phyloP scores from a whole-genome alignment of 768 basidiomycete genomes.

The Kwoniella dejecticola region DNA sequence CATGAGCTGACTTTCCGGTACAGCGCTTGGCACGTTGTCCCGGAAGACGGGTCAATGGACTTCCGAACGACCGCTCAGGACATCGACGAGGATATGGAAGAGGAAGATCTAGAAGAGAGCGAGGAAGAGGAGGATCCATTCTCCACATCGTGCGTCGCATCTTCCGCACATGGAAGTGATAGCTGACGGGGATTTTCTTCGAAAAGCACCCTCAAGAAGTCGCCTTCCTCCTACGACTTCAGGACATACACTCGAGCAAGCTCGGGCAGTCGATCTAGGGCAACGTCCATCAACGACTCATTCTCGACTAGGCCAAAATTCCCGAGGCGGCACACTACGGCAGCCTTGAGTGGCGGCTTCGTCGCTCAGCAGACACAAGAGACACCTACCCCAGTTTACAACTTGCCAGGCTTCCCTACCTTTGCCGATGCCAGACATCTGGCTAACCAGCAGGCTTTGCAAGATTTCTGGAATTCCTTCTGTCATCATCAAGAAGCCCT shows the following conservation, averaged over 20 bases:
- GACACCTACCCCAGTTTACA: constrained; percentile 64
- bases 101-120: constrained; percentile 82
- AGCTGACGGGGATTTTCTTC: constrained; percentile 59
- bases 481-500: constrained; percentile 84
- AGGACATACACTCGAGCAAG: constrained; percentile 8
- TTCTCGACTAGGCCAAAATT: constrained; percentile 15
- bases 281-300: constrained; percentile 9
- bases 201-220: constrained; percentile 68
- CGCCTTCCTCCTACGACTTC: constrained; percentile 61
- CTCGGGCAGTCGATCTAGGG: constrained; percentile 6
- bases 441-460: constrained; percentile 1
- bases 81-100: constrained; percentile 66
- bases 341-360: constrained; percentile 8
- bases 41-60: constrained; percentile 77
- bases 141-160: constrained; percentile 76
- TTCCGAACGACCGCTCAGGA: constrained; percentile 59
- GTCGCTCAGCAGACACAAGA: background rate
- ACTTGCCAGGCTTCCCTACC: constrained; percentile 76
- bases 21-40: constrained; percentile 34
- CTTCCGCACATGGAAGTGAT: constrained; percentile 63
- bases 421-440: constrained; percentile 78
- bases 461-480: constrained; percentile 79
- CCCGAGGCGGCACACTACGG: constrained; percentile 27
- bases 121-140: constrained; percentile 67
- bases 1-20: constrained; percentile 37